Percentiles rank a stretch among this genome's conserved stretches.
Evolutionary conservation across 2,329 filamentous ascomycete genomes (phyloP).

Genomic region (Ophiosphaerella korrae): DNA sequence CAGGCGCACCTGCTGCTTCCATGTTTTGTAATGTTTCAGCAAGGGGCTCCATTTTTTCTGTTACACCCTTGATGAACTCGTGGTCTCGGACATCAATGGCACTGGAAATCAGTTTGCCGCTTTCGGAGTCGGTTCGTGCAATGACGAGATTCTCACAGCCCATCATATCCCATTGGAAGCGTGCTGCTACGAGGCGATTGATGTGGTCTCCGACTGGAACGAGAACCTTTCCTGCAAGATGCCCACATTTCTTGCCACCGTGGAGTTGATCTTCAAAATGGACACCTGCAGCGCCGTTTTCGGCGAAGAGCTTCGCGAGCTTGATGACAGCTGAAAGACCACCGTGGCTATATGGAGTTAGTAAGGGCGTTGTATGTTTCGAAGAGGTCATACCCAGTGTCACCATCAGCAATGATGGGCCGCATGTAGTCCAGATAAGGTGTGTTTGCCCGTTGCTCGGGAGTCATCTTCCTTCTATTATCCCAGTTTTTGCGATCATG

Average conservation of each 20-base stretch:
- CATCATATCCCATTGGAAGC: slow-evolving; percentile 99
- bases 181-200: slow-evolving; percentile 86
- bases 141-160: slow-evolving; percentile 93
- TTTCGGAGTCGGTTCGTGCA: slow-evolving; percentile 93
- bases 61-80: slow-evolving; percentile 91
- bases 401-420: slow-evolving; percentile 94
- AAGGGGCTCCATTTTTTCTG: slow-evolving; percentile 77
- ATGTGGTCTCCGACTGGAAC: slow-evolving; percentile 95
- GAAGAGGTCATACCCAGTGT: slow-evolving; percentile 68
- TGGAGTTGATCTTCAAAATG: slow-evolving; percentile 98
- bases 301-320: slow-evolving; percentile 94
- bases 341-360: slow-evolving; percentile 69
- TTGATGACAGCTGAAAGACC: slow-evolving; percentile 92
- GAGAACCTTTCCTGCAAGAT: slow-evolving; percentile 93
- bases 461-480: slow-evolving; percentile 74
- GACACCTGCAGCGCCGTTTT: slow-evolving; percentile 93
- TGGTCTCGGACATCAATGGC: slow-evolving; percentile 94
- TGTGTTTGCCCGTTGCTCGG: slow-evolving; percentile 73
- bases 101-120: slow-evolving; percentile 85
- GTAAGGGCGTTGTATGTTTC: neutral
- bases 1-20: slow-evolving; percentile 78
- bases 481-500: slow-evolving; percentile 98
- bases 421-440: slow-evolving; percentile 92
- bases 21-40: slow-evolving; percentile 89
- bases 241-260: slow-evolving; percentile 97